Evolutionary conservation across 345 rosid species (phyloP).

Genomic region (Heritiera littoralis): DNA sequence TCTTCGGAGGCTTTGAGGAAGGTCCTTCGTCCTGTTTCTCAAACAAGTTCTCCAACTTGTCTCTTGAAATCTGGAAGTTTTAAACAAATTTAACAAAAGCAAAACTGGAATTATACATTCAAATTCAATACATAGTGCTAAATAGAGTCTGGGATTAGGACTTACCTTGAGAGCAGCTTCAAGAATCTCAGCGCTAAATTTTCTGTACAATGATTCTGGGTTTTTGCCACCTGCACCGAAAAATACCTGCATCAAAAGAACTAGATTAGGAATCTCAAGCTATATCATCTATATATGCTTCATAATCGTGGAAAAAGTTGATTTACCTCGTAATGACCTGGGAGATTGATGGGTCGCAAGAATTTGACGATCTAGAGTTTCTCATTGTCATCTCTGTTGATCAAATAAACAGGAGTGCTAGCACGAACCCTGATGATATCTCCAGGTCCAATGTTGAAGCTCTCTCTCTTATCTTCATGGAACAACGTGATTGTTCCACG

Average conservation of each 20-base stretch:
- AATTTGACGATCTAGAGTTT: conserved; percentile 37
- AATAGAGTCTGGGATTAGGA: background rate
- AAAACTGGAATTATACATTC: background rate
- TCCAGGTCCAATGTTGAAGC: conserved; percentile 39
- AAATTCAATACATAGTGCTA: background rate
- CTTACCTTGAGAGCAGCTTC: conserved; percentile 53
- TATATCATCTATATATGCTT: no score
- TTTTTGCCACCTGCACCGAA: conserved; percentile 37
- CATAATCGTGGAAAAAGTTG: background rate
- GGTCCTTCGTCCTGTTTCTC: conserved; percentile 36
- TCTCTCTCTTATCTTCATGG: conserved; percentile 32
- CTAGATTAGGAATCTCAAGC: background rate
- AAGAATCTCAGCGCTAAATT: conserved; percentile 52
- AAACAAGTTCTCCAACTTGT: conserved; percentile 37
- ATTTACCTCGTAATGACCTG: conserved; percentile 37
- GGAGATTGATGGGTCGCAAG: conserved; percentile 41
- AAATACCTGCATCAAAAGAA: conserved; percentile 29
- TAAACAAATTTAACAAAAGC: background rate
- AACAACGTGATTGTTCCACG: conserved; percentile 38
- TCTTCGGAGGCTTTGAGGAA: conserved; percentile 42
- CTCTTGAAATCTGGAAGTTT: conserved; percentile 34
- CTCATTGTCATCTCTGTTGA: conserved; percentile 41
- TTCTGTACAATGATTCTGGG: conserved; percentile 38
- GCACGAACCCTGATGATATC: conserved; percentile 36
- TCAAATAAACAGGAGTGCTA: conserved; percentile 43